These are phyloP conservation scores for Mortierella hygrophila DNA, from an alignment of 192 early-diverging fungal genomes.

Conservation along the genomic window DNA sequence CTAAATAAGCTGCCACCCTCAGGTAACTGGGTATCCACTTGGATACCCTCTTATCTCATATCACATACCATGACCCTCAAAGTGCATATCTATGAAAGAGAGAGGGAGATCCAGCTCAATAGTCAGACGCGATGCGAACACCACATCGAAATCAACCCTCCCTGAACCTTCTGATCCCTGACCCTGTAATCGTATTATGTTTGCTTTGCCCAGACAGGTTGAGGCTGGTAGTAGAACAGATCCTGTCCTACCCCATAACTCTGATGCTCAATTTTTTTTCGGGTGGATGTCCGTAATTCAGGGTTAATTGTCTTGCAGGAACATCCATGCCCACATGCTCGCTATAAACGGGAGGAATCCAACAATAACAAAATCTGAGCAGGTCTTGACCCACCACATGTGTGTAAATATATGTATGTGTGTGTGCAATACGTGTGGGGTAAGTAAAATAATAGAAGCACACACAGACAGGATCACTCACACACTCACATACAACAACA, in stretches of 20 bases:
- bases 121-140: background rate
- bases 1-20: no score
- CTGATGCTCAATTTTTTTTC: background rate
- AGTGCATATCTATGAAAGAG: no score
- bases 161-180: background rate
- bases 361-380: background rate
- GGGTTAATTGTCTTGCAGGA: conserved; percentile 15
- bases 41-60: no score
- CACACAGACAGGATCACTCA: background rate
- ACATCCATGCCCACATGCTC: conserved; percentile 2
- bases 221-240: background rate
- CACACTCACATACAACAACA: background rate
- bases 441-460: background rate
- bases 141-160: background rate
- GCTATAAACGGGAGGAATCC: background rate
- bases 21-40: no score
- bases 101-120: no score
- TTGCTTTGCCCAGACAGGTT: background rate
- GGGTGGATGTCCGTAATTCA: background rate
- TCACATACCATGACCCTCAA: no score
- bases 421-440: background rate
- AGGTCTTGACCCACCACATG: background rate
- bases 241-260: background rate
- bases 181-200: background rate
- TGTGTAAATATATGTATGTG: background rate